Conservation (phyloP, 345 rosid genomes). For the Anacardium occidentale region DNA sequence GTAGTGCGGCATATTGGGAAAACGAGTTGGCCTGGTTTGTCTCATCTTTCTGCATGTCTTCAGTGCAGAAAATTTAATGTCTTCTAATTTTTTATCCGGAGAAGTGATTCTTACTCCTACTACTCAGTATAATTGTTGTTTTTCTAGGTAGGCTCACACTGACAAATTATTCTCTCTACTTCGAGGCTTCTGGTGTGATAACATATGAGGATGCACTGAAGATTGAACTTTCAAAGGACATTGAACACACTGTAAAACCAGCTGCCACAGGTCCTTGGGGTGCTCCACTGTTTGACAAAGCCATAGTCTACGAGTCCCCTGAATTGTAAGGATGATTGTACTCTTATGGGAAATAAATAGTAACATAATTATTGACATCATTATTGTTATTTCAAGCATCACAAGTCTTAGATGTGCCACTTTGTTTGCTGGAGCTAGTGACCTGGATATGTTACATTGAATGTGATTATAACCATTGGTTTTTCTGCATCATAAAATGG, state of each 20-base stretch:
- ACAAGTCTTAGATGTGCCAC: background rate
- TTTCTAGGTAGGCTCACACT: constrained; percentile 80
- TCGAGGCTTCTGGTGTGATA: constrained; percentile 78
- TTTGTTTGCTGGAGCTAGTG: background rate
- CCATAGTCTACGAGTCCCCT: constrained; percentile 64
- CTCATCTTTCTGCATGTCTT: background rate
- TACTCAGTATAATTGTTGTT: constrained; percentile 8
- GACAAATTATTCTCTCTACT: constrained; percentile 88
- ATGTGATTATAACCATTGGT: background rate
- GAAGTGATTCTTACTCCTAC: background rate
- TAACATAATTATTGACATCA: background rate
- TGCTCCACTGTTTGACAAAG: constrained; percentile 94
- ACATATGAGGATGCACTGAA: constrained; percentile 78
- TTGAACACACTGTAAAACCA: constrained; percentile 49
- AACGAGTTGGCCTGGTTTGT: constrained; percentile 88
- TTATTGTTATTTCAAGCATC: background rate
- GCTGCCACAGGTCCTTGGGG: constrained; percentile 95
- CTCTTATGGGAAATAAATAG: background rate
- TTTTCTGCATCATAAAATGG: background rate
- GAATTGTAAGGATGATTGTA: constrained; percentile 57
- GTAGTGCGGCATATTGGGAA: constrained; percentile 81
- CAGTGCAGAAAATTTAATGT: background rate
- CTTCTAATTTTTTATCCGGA: background rate
- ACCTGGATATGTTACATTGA: background rate
- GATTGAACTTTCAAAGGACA: constrained; percentile 67